These are phyloP conservation scores for Triticum monococcum DNA, from an alignment of 176 grass and related monocot species.

Conservation along the genomic window DNA sequence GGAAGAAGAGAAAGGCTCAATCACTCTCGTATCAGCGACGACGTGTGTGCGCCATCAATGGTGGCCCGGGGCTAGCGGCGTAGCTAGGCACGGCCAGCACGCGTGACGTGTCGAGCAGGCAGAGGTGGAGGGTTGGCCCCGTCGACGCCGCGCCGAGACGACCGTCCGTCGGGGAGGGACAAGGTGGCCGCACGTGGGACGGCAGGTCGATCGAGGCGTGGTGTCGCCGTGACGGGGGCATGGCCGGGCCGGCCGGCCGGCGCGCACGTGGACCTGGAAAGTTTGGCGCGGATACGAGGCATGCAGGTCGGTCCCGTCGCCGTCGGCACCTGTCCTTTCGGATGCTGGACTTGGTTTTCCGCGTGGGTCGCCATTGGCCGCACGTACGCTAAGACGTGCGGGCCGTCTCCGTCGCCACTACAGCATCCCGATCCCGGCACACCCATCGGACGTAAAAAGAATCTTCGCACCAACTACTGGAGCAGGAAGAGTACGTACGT, in stretches of 20 bases:
- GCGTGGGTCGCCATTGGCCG: background rate
- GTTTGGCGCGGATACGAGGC: no score
- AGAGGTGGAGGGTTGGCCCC: background rate
- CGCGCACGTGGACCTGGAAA: slow-evolving; percentile 31
- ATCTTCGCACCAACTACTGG: background rate
- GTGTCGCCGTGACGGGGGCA: slow-evolving; percentile 44
- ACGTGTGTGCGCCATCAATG: background rate
- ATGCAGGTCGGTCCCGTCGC: background rate
- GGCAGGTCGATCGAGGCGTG: background rate
- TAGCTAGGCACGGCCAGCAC: background rate
- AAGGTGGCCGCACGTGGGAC: slow-evolving; percentile 16
- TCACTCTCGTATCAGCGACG: background rate
- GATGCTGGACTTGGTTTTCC: background rate
- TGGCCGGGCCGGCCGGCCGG: slow-evolving; percentile 15
- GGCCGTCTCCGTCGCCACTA: background rate
- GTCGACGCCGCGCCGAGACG: background rate
- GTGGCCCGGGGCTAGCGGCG: background rate
- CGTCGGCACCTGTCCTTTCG: background rate
- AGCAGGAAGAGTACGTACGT: background rate
- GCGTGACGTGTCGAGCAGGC: slow-evolving; percentile 34
- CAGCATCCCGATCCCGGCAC: background rate
- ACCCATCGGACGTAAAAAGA: background rate
- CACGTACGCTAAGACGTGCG: background rate
- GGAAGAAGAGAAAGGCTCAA: background rate
- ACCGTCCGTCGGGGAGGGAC: background rate